A percentile compares a stretch with the other conserved stretches of the same genome.
phyloP scores from a whole-genome alignment of 2,329 filamentous ascomycete genomes.

The Epichloe gansuensis region DNA sequence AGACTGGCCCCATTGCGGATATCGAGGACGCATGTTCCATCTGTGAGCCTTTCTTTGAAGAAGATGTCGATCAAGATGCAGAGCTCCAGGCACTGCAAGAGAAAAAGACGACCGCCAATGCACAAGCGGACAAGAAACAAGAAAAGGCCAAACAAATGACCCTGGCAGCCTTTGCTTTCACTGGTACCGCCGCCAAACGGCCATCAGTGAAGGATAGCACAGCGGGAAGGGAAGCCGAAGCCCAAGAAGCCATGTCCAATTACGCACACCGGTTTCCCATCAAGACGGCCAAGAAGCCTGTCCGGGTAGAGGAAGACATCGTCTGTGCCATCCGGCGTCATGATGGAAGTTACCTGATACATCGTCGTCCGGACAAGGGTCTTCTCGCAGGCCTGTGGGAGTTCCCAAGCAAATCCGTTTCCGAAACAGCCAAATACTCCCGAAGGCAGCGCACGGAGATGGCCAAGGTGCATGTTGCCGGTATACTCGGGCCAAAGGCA shows the following conservation, averaged over 20 bases:
- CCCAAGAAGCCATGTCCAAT: constrained; percentile 24
- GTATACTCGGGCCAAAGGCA: neutral
- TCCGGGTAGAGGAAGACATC: constrained; percentile 37
- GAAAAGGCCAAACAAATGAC: constrained; percentile 17
- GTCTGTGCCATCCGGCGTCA: constrained; percentile 37
- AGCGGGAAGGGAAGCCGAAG: constrained; percentile 6
- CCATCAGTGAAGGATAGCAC: neutral
- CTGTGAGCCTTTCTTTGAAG: constrained; percentile 35
- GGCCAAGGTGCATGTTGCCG: constrained; percentile 22
- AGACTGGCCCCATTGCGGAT: constrained; percentile 19
- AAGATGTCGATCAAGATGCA: constrained; percentile 15
- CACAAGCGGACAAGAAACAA: constrained; percentile 8
- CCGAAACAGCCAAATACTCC: constrained; percentile 9
- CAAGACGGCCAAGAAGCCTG: constrained; percentile 37
- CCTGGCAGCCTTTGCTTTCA: constrained; percentile 24
- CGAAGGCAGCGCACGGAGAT: constrained; percentile 21
- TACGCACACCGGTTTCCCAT: constrained; percentile 40
- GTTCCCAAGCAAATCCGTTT: constrained; percentile 33
- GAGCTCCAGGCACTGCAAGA: constrained; percentile 7
- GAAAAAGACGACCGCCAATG: neutral
- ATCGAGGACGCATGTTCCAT: constrained; percentile 39
- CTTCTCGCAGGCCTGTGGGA: constrained; percentile 44
- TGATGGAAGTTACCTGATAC: constrained; percentile 34
- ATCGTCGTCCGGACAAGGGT: constrained; percentile 38
- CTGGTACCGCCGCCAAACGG: constrained; percentile 5